Percentiles rank a stretch among this genome's conserved stretches.
These are phyloP conservation scores for Plasmopara halstedii DNA, from an alignment of 352 stramenopile species.

Conservation along the genomic window DNA sequence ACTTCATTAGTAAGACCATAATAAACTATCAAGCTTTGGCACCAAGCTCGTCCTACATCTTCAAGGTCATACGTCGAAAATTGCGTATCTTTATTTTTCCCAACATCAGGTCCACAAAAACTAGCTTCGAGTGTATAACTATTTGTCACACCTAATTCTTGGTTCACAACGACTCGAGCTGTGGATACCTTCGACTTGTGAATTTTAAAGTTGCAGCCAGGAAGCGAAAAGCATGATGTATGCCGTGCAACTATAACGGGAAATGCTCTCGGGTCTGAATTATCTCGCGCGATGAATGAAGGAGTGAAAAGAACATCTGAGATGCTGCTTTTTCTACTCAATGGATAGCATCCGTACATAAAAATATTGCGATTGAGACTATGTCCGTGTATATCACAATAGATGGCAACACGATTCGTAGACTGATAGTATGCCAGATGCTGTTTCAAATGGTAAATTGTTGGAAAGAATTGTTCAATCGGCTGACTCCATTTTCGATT, in stretches of 20 bases:
- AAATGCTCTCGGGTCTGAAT: conserved; percentile 68
- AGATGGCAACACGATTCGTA: conserved; percentile 62
- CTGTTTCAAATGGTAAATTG: conserved; percentile 72
- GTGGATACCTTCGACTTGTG: conserved; percentile 87
- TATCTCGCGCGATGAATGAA: too few relatives aligned
- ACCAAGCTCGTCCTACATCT: conserved; percentile 67
- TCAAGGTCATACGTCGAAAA: conserved; percentile 71
- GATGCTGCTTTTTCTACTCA: conserved; percentile 2
- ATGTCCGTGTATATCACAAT: conserved; percentile 80
- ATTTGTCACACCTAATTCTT: conserved; percentile 79
- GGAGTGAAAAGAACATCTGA: too few relatives aligned
- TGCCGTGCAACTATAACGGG: conserved; percentile 74
- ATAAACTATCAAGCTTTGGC: conserved; percentile 68
- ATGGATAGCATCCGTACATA: conserved; percentile 67
- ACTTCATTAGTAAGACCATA: conserved; percentile 51
- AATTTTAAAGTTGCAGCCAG: conserved; percentile 86
- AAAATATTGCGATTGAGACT: conserved; percentile 83
- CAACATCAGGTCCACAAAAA: conserved; percentile 83
- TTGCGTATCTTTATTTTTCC: conserved; percentile 53
- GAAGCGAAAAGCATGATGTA: conserved; percentile 67
- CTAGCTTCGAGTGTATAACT: conserved; percentile 88
- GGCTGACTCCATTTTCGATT: conserved; percentile 77
- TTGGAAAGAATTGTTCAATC: conserved; percentile 75
- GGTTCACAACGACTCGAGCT: conserved; percentile 84
- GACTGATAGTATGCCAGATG: conserved; percentile 52